Conservation (phyloP, 2,329 filamentous ascomycete species). For the Acarospora socialis region DNA sequence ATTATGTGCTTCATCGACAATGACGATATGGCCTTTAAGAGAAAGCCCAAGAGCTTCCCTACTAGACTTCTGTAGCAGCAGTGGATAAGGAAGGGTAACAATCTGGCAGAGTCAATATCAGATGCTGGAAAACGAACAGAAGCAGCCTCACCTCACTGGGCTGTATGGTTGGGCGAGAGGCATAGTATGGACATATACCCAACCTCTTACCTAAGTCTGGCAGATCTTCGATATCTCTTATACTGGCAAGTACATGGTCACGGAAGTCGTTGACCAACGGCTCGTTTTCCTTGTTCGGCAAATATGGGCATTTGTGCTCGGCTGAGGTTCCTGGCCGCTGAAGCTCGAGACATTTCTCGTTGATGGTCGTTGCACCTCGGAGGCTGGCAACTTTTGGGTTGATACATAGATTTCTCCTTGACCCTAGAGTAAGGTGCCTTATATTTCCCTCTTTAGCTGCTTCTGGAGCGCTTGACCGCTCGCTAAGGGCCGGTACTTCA, state of each 20-base stretch:
- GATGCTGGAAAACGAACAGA: not conserved
- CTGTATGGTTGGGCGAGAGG: conserved; percentile 71
- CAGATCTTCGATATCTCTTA: conserved; percentile 90
- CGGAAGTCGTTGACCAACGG: conserved; percentile 64
- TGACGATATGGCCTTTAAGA: conserved; percentile 75
- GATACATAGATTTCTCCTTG: conserved; percentile 78
- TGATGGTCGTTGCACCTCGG: conserved; percentile 62
- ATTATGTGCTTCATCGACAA: conserved; percentile 96
- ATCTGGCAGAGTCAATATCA: conserved; percentile 36
- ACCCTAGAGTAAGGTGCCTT: conserved; percentile 73
- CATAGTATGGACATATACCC: conserved; percentile 87
- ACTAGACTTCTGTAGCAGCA: conserved; percentile 75
- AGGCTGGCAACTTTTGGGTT: conserved; percentile 67
- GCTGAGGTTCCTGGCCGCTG: conserved; percentile 54
- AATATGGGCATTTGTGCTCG: conserved; percentile 57
- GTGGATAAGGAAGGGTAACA: conserved; percentile 79
- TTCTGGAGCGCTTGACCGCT: conserved; percentile 9
- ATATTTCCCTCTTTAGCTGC: conserved; percentile 40
- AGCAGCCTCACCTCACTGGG: conserved; percentile 48
- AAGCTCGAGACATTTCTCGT: conserved; percentile 80
- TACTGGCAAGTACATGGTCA: conserved; percentile 66
- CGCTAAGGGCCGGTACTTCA: conserved; percentile 16
- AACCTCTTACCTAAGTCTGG: conserved; percentile 62
- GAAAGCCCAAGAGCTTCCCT: conserved; percentile 78
- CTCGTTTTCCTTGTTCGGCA: conserved; percentile 66